Evolutionary conservation across 106 monocot genomes (phyloP).

Genomic region (Dendrobium officinale): DNA sequence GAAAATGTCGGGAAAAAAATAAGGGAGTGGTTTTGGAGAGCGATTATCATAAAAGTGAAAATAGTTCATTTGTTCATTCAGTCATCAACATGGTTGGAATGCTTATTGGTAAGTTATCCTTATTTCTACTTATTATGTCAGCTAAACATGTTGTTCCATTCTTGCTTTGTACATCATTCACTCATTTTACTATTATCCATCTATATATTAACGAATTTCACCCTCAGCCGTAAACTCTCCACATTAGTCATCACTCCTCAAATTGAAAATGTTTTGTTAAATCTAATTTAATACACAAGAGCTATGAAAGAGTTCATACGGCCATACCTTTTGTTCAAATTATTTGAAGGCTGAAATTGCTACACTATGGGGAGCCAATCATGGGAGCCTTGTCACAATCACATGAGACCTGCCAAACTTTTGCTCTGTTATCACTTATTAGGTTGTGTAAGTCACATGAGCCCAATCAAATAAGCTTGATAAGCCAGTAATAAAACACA

Average conservation of each 20-base stretch:
- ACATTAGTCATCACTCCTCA: too few species aligned
- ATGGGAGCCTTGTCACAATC: background rate
- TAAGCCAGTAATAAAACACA: background rate
- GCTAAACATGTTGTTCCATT: too few species aligned
- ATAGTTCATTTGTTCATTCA: constrained; percentile 67
- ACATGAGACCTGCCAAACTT: background rate
- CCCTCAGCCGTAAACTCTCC: too few species aligned
- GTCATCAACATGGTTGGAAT: constrained; percentile 85
- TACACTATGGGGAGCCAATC: background rate
- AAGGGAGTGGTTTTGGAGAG: background rate
- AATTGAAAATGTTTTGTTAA: too few species aligned
- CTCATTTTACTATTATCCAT: background rate
- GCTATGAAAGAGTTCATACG: background rate
- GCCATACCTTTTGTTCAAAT: background rate
- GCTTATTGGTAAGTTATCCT: constrained; percentile 55
- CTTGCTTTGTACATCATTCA: background rate
- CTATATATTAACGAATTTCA: background rate
- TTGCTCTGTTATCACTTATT: background rate
- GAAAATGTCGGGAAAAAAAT: constrained; percentile 27
- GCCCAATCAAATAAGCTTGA: background rate
- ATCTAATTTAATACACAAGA: background rate
- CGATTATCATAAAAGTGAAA: constrained; percentile 26
- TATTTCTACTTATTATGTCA: background rate
- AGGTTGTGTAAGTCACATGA: background rate
- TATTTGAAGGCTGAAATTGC: background rate